Base-by-base conservation (phyloP, 768 basidiomycete species). In the Boletus rex-veris region DNA sequence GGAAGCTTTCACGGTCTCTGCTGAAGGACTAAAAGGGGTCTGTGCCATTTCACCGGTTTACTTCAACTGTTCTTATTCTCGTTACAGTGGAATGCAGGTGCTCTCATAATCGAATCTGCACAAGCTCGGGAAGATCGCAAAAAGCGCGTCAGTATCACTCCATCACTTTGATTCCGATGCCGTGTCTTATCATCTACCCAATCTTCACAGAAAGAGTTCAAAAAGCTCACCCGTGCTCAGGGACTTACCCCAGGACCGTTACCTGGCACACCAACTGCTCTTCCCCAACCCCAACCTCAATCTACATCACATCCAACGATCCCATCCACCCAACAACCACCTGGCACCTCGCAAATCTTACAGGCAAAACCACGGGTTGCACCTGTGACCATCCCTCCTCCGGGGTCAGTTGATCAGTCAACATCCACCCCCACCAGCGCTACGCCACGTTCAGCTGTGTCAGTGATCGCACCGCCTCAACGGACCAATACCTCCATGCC, bases 41-140 rank as follows among this genome's bases (percentile, higher is more conserved):
- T 61, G 85, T 70, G 31, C 30, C 19, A 72, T 54, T 62, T 59
- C 7, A 19, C 24, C 26, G 35, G 40, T 24, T 48, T 46, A 45
- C 35, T 52, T 50, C 31, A 15, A 15, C 5, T 10, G 46, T 54
- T 44, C 54, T 64, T 46, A 64, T 53, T 41, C 42, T 53, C 43
- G 46, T 54, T 45, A 28, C 62, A 89, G 87, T 89, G 87, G 86
- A 89, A 88, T 63, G 71, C 79, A 15, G 78, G 75, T 50, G 68
- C 80, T 8, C 73, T 88, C 21, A 75, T 89, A 4, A 70, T 79
- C 30, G 86, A 87, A 69, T 83, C 86, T 5, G 81, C 85, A 1
- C 88, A 89, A 70, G 88, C 86, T 39, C 74, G 83, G 51, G 88
- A 89, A 69, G 87, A 89, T 71, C 76, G 86, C 66, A 88, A 84